These are phyloP conservation scores for Trypanosoma cruzi DNA, from an alignment of 208 protist species.

Conservation along the genomic window DNA sequence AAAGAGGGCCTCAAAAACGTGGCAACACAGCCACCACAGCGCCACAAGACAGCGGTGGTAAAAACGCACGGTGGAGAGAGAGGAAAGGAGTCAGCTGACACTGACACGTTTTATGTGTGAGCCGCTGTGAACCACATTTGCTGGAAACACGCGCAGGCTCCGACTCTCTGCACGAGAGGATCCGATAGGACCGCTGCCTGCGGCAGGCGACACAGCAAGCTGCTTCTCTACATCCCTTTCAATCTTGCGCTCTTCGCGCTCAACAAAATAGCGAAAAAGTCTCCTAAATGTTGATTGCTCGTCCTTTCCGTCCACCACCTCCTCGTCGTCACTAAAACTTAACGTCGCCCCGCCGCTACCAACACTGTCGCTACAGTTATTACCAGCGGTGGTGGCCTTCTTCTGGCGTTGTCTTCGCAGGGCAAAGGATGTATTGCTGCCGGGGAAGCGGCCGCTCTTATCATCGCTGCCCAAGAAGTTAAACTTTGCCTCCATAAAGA, in stretches of 20 bases:
- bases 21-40: conserved; percentile 6
- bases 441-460: not conserved
- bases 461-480: conserved; percentile 75
- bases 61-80: conserved; percentile 13
- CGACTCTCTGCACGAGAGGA: conserved; percentile 2
- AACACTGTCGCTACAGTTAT: not conserved
- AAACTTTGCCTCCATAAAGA: conserved; percentile 76
- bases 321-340: conserved; percentile 13
- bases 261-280: conserved; percentile 35
- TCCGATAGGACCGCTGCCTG: not conserved
- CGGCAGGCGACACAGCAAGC: not conserved
- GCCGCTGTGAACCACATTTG: conserved; percentile 14
- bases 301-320: conserved; percentile 13
- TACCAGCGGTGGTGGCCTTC: not conserved
- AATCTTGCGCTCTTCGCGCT: conserved; percentile 26
- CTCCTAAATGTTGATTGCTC: conserved; percentile 32
- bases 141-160: conserved; percentile 13
- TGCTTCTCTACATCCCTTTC: conserved; percentile 29
- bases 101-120: not conserved
- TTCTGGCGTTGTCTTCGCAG: not conserved
- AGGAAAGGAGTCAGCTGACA: conserved; percentile 24
- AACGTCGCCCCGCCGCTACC: not conserved
- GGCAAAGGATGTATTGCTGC: not conserved
- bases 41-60: conserved; percentile 3
- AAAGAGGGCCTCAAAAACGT: not conserved